phyloP scores from a whole-genome alignment of 371 early-diverging fungal genomes.

The Zancudomyces culisetae region DNA sequence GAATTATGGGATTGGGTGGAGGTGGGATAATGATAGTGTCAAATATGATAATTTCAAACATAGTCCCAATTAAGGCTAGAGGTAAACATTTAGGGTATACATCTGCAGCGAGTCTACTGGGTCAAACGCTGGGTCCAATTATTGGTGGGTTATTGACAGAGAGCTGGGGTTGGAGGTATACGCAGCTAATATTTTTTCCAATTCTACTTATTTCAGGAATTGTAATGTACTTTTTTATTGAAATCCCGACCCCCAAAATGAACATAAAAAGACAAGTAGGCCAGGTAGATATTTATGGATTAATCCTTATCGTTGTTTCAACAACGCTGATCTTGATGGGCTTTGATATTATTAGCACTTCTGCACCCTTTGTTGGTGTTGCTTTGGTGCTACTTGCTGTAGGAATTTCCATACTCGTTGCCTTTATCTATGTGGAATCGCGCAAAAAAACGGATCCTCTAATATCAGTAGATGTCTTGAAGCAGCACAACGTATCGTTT shows the following conservation, averaged over 20 bases:
- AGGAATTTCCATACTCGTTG: constrained; percentile 10
- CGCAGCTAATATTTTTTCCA: constrained; percentile 40
- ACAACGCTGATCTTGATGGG: constrained; percentile 29
- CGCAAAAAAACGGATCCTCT: constrained; percentile 27
- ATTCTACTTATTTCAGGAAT: constrained; percentile 26
- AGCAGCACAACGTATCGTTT: constrained; percentile 21
- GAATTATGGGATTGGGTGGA: constrained; percentile 47
- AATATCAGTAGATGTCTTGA: constrained; percentile 31
- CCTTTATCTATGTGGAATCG: constrained; percentile 26
- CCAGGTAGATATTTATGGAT: constrained; percentile 33
- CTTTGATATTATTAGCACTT: constrained; percentile 36
- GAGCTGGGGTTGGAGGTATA: constrained; percentile 43
- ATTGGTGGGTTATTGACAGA: constrained; percentile 1
- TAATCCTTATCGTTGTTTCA: constrained; percentile 26
- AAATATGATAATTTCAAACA: constrained; percentile 19
- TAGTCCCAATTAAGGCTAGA: constrained; percentile 18
- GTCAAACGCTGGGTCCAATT: neutral
- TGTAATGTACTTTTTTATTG: constrained; percentile 28
- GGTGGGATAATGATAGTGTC: constrained; percentile 39
- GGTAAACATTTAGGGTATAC: constrained; percentile 16
- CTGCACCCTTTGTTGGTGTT: constrained; percentile 30
- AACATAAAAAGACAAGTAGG: constrained; percentile 25
- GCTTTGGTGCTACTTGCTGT: constrained; percentile 27
- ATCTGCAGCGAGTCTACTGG: neutral
- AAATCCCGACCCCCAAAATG: constrained; percentile 23